Evolutionary conservation across 371 early-diverging fungal genomes (phyloP), one percentile per base, ranked within the genome.

Genomic region (Mucor piriformis): DNA sequence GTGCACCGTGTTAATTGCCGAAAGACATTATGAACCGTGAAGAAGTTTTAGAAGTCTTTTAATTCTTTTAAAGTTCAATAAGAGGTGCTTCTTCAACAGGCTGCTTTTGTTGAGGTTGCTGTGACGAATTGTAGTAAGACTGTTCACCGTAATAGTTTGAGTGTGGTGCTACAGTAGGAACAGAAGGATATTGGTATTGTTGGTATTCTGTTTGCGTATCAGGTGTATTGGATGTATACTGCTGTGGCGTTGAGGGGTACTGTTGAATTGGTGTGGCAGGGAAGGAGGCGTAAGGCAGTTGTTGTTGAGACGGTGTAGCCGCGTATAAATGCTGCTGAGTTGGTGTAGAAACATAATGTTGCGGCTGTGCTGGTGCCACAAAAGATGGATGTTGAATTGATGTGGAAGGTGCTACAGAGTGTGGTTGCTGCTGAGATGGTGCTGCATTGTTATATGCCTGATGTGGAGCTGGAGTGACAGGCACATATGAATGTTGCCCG

Each of bases 61-160:
- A 20, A 20, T 20, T 38, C 6, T 38, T 24, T 69, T 63, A 83
- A 43, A 84, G 65, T 43, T 84, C 85, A 72, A 84, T 84, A 53
- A 84, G 63, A 54, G 74, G 77, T 12, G 84, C 76, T 38, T 83
- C 84, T 37, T 78, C 72, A n/a, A 67, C 72, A 33, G 58, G 57
- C 16, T 68, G 65, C 37, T 73, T 66, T 32, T 44, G 43, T 18
- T 0, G 13, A 3, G 47, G 8, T 25, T 47, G 47, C 11, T 12
- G 11, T 47, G 11, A 5, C 3, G 15, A 5, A 47, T 23, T 42
- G 20, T n/a, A 42, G 10, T 42, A 42, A 7, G 16, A 12, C 12
- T 46, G 46, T 12, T 11, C 12, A 2, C 18, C 18, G 25, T 46
- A 29, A 32, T 27, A 27, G 16, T n/a, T 34, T 8, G n/a, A 6